Percentiles rank a stretch among this genome's conserved stretches.
Evolutionary conservation across 2,329 filamentous ascomycete species (phyloP).

Genomic region (Neofusicoccum sp.): DNA sequence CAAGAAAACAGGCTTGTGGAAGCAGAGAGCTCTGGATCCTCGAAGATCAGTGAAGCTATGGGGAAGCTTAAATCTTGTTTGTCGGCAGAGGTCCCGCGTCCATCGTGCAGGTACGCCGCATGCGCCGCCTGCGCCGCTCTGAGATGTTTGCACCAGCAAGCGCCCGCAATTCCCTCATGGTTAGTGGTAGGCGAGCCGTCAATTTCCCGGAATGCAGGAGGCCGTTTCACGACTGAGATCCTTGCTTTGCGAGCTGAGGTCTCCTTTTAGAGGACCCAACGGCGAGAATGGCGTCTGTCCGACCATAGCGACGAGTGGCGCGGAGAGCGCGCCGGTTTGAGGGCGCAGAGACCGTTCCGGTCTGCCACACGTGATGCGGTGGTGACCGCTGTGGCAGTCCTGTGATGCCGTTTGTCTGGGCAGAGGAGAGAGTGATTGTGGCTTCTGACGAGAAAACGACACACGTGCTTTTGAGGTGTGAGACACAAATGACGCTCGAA

Average conservation of each 20-base stretch:
- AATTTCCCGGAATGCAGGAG: not conserved
- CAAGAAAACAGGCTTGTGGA: not conserved
- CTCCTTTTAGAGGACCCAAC: not conserved
- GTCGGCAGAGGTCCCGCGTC: not conserved
- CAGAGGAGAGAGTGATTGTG: not conserved
- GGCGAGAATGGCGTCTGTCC: not conserved
- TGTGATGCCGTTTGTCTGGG: not conserved
- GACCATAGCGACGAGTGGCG: not conserved
- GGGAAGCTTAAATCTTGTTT: slow-evolving; percentile 2
- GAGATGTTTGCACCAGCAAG: not conserved
- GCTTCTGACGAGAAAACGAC: not conserved
- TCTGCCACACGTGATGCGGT: not conserved
- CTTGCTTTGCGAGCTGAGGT: not conserved
- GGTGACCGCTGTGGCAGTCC: not conserved
- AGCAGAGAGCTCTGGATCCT: not conserved
- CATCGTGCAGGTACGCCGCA: not conserved
- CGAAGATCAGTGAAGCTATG: not conserved
- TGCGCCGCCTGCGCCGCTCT: not conserved
- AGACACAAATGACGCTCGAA: slow-evolving; percentile 11
- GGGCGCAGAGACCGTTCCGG: not conserved
- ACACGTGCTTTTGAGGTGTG: slow-evolving; percentile 10
- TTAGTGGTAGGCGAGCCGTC: not conserved
- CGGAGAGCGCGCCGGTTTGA: not conserved
- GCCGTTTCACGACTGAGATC: not conserved
- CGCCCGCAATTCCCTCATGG: not conserved